A percentile compares a stretch with the other conserved stretches of the same genome.
Evolutionary conservation across 768 basidiomycete genomes (phyloP).

Genomic region (Leccinum olivaceopallidum): DNA sequence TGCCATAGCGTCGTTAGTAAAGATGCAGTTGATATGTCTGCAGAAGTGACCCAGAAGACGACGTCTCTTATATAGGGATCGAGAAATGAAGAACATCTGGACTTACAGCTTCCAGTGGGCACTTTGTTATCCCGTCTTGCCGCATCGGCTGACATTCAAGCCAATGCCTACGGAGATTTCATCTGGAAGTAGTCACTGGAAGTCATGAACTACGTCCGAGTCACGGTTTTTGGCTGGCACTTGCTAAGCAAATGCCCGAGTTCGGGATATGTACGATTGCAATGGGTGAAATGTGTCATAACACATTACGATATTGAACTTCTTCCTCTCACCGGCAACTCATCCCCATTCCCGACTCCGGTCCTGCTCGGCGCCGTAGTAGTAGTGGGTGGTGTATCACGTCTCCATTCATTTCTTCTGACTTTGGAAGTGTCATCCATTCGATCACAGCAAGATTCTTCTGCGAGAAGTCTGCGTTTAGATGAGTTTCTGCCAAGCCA

Average conservation of each 20-base stretch:
- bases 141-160: background rate
- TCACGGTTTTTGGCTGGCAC: background rate
- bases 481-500: too few species aligned
- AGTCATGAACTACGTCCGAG: background rate
- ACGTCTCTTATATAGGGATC: background rate
- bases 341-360: too few species aligned
- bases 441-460: too few species aligned
- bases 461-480: too few species aligned
- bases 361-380: too few species aligned
- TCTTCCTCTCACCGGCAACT: too few species aligned
- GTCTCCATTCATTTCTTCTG: too few species aligned
- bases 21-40: background rate
- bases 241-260: background rate
- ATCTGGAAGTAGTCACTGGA: background rate
- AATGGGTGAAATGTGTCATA: background rate
- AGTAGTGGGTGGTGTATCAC: too few species aligned
- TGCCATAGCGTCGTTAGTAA: conserved; percentile 4
- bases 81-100: background rate
- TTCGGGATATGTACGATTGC: background rate
- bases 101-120: background rate
- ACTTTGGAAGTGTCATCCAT: too few species aligned
- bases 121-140: background rate
- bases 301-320: too few species aligned
- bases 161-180: background rate
- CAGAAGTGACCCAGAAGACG: background rate